Evolutionary conservation across 768 basidiomycete genomes (phyloP), one percentile per base, ranked within the genome.

Genomic region (Strobilomyces confusus): DNA sequence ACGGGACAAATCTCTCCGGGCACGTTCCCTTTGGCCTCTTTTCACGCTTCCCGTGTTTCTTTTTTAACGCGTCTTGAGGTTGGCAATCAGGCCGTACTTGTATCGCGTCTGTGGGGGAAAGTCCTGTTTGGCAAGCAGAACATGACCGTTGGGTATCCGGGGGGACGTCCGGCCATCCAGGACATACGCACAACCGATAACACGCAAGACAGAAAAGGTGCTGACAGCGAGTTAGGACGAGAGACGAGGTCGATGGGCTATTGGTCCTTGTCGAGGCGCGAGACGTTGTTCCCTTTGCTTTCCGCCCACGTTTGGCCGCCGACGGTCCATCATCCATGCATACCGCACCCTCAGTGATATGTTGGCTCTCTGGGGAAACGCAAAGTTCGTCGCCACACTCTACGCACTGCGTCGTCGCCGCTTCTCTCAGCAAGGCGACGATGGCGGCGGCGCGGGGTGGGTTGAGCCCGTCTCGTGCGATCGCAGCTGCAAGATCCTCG

Each of bases 201-300:
- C 97, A 99, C 25, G 74, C 74, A 11, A 86, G 62, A 72, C 97
- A 99, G 70, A 90, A 98, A 29, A 98, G 77, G 69, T 99, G 97
- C 63, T 93, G 90, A 68, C 97, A 99, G 56, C 88, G 83, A 13
- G 97, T 97, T 65, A 99, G 71, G 48, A 98, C 73, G 0, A 87
- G 82, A 23, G 80, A 82, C 3, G 80, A 78, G 3, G 70, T 71
- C 44, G 77, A 74, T 4, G 90, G 90, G 62, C 89, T 91, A 58
- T 73, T 88, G 36, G 86, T 82, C 30, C 90, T 81, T 37, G 91
- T 91, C 1, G 86, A 77, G 1, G 75, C 75, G n/a, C 89, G 83
- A 40, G 89, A 90, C 19, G 74, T 54, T 12, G 71, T 54, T 15
- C 73, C 73, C 65, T 88, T 86, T 71, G 76, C 57, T 77, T 81